A percentile compares a stretch with the other conserved stretches of the same genome.
Evolutionary conservation across 306 rosid genomes (phyloP).

Genomic region (Inga oerstediana): DNA sequence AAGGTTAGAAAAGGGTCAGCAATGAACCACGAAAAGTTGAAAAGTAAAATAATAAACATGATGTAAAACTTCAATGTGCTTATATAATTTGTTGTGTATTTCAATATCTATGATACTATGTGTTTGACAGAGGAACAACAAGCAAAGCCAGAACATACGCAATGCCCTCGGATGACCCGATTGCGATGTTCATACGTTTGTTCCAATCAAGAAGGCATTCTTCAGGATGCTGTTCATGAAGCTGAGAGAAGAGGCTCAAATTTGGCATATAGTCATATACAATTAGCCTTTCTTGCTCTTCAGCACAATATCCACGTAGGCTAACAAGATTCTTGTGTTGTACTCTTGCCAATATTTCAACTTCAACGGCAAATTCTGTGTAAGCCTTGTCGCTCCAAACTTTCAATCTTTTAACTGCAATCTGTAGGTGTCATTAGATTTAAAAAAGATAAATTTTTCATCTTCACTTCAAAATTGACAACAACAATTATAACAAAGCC

Average conservation of each 20-base stretch:
- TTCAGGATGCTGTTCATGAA: conserved; percentile 90
- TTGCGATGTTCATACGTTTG: conserved; percentile 79
- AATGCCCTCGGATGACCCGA: conserved; percentile 91
- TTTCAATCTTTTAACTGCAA: conserved; percentile 93
- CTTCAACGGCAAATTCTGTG: conserved; percentile 87
- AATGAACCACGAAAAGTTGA: not conserved
- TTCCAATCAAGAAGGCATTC: conserved; percentile 90
- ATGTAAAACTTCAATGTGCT: not conserved
- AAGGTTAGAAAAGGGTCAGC: not conserved
- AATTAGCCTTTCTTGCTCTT: conserved; percentile 93
- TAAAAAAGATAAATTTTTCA: not conserved
- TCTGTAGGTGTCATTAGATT: conserved; percentile 48
- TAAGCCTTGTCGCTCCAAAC: conserved; percentile 90
- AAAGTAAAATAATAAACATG: not conserved
- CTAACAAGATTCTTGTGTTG: conserved; percentile 88
- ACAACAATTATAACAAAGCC: too few species aligned
- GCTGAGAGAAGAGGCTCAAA: conserved; percentile 89
- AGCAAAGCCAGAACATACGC: conserved; percentile 57
- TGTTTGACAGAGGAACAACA: not conserved
- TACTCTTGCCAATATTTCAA: conserved; percentile 95
- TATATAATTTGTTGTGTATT: not conserved
- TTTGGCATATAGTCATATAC: conserved; percentile 93
- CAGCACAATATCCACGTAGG: conserved; percentile 95
- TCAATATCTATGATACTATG: not conserved
- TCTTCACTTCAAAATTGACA: not conserved